Percentiles rank a stretch among this genome's conserved stretches.
Evolutionary conservation across 2,329 filamentous ascomycete species (phyloP).

Genomic region (Cercospora sp.): DNA sequence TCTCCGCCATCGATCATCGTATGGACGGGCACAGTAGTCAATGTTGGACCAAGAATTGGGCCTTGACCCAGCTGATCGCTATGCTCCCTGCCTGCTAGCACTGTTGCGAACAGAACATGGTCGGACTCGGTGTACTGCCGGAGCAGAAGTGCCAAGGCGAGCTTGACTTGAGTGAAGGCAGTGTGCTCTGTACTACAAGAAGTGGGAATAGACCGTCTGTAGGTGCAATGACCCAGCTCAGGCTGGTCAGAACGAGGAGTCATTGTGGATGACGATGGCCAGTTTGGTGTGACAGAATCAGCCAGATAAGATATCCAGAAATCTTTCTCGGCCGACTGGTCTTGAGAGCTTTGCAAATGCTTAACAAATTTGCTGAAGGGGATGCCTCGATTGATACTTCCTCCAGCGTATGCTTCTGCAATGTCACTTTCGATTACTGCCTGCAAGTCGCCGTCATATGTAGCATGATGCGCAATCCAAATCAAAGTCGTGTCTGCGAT

Average conservation of each 20-base stretch:
- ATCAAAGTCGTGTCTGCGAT: neutral
- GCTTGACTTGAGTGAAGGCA: neutral
- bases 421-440: neutral
- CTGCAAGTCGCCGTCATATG: neutral
- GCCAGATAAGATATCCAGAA: neutral
- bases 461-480: neutral
- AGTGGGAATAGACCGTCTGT: neutral
- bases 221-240: neutral
- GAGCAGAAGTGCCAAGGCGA: neutral
- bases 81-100: neutral
- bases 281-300: neutral
- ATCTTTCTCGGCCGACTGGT: neutral
- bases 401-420: neutral
- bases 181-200: neutral
- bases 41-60: neutral
- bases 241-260: neutral
- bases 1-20: neutral
- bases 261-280: neutral
- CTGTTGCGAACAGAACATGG: neutral
- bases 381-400: neutral
- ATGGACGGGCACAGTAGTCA: neutral
- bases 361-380: neutral
- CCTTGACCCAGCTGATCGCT: neutral
- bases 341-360: neutral
- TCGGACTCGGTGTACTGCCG: neutral